These are phyloP conservation scores for Hypoxylon sp. DNA, from an alignment of 2,329 filamentous ascomycete species.

Conservation along the genomic window DNA sequence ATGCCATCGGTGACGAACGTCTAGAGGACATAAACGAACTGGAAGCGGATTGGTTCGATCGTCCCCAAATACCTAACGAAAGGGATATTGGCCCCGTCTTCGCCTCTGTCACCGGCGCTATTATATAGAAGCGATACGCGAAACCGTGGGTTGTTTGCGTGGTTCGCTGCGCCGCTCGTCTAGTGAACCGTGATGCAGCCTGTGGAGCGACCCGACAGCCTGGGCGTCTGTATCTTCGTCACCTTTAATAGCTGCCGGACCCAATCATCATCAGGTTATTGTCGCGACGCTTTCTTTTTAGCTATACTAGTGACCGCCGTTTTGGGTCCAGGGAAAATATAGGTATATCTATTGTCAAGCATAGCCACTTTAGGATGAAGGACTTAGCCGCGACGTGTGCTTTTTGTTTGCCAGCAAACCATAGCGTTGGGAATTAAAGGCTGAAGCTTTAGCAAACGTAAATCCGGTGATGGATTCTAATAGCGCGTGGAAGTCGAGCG, in stretches of 20 bases:
- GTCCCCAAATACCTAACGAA: constrained; percentile 2
- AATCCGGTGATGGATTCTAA: background rate
- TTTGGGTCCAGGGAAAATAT: background rate
- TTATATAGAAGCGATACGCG: constrained; percentile 23
- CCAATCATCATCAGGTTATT: constrained; percentile 2
- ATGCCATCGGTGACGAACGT: constrained; percentile 6
- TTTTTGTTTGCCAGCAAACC: constrained; percentile 16
- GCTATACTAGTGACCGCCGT: background rate
- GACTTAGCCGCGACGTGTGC: constrained; percentile 1
- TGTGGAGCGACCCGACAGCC: constrained; percentile 17
- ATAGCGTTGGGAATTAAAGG: constrained; percentile 15
- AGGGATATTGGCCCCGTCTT: constrained; percentile 10
- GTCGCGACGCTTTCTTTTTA: background rate
- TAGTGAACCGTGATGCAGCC: constrained; percentile 29
- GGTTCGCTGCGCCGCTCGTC: constrained; percentile 14
- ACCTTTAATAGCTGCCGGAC: background rate
- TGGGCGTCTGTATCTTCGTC: constrained; percentile 2
- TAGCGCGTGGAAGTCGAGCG: background rate
- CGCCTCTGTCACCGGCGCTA: constrained; percentile 7
- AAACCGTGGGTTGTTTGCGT: constrained; percentile 19
- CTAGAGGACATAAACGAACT: background rate
- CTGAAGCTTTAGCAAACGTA: background rate
- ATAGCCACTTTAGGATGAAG: constrained; percentile 31
- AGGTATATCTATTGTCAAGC: background rate
- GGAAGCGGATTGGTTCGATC: background rate